Conservation (phyloP, 2,329 filamentous ascomycete species). For the Ceratocystis destructans region DNA sequence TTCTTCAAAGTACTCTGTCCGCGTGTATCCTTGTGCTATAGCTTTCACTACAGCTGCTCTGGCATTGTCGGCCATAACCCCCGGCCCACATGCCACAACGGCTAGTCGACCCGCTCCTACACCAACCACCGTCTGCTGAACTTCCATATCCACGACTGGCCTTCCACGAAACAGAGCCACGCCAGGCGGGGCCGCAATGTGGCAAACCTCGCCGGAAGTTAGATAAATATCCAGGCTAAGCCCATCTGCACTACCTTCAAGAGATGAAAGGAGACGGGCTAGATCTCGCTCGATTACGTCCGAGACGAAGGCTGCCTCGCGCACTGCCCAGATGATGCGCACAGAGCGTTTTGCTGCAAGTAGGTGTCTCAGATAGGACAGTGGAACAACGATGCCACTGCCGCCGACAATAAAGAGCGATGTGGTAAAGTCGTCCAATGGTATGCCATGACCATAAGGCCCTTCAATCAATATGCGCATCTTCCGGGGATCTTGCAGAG, state of each 20-base stretch:
- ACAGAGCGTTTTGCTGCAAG: slow-evolving; percentile 23
- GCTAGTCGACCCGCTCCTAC: slow-evolving; percentile 26
- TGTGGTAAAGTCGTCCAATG: slow-evolving; percentile 28
- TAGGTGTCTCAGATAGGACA: slow-evolving; percentile 29
- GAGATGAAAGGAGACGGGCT: background rate
- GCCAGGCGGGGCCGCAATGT: slow-evolving; percentile 14
- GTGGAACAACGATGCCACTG: slow-evolving; percentile 32
- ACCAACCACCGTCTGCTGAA: slow-evolving; percentile 23
- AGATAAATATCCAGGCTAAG: slow-evolving; percentile 28
- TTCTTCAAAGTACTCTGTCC: slow-evolving; percentile 33
- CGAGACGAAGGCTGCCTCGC: slow-evolving; percentile 29
- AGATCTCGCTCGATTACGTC: slow-evolving; percentile 26
- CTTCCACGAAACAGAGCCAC: slow-evolving; percentile 24
- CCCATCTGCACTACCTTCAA: background rate
- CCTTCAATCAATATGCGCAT: slow-evolving; percentile 32
- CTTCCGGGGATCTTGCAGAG: slow-evolving; percentile 22
- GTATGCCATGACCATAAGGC: slow-evolving; percentile 32
- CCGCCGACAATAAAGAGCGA: slow-evolving; percentile 34
- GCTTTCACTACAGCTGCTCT: slow-evolving; percentile 27
- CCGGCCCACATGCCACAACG: slow-evolving; percentile 34
- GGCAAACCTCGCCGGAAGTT: slow-evolving; percentile 21
- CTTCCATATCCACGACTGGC: slow-evolving; percentile 26
- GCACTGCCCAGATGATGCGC: slow-evolving; percentile 32
- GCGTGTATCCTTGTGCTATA: slow-evolving; percentile 23
- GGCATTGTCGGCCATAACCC: slow-evolving; percentile 33